These are phyloP conservation scores for Blepharisma stoltei DNA, from an alignment of 73 alveolate species.

Conservation along the genomic window DNA sequence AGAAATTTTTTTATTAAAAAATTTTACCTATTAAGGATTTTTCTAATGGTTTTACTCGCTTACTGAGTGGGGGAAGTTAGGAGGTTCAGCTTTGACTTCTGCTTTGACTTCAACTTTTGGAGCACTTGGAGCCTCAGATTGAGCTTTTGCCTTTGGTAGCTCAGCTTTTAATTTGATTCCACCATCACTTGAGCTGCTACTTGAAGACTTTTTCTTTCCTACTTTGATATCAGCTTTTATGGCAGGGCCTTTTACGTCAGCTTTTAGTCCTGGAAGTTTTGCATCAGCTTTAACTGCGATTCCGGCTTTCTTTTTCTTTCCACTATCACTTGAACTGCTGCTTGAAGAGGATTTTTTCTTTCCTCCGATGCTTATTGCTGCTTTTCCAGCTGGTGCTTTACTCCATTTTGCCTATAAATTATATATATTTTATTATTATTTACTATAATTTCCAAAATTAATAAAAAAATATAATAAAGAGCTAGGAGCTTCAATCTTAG, in stretches of 20 bases:
- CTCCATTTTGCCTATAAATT: no score
- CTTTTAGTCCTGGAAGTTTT: background rate
- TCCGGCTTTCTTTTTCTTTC: slow-evolving; percentile 22
- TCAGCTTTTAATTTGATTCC: background rate
- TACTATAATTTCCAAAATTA: no score
- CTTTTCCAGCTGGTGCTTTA: no score
- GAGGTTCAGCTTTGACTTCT: no score
- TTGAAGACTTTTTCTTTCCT: background rate
- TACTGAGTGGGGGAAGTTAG: no score
- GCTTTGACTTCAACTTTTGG: slow-evolving; percentile 4
- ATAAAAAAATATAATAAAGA: no score
- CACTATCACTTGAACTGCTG: background rate
- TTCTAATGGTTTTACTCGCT: no score
- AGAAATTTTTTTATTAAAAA: no score
- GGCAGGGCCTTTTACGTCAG: slow-evolving; percentile 21
- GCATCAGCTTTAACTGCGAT: background rate
- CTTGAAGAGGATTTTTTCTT: background rate
- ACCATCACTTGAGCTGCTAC: background rate
- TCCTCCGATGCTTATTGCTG: background rate
- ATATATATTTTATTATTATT: no score
- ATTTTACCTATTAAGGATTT: no score
- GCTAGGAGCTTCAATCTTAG: no score
- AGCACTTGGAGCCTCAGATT: background rate
- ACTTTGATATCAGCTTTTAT: background rate
- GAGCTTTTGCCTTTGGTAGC: background rate